Percentiles rank a stretch among this genome's conserved stretches.
Conservation (phyloP, 2,329 filamentous ascomycete genomes). For the Teratosphaeria gauchensis region DNA sequence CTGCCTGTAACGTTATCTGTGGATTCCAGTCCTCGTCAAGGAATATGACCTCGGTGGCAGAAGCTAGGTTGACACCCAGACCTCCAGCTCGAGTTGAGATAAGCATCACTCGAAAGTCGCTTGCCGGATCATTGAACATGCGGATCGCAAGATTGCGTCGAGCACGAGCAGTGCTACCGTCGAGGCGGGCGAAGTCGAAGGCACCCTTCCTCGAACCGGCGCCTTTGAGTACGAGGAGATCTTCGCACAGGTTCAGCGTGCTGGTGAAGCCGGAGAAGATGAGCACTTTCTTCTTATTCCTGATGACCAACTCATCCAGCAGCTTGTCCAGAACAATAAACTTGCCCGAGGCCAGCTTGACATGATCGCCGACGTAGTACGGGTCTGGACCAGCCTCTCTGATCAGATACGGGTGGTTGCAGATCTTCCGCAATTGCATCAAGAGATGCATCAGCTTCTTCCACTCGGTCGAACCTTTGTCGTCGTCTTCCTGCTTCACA, state of each 20-base stretch:
- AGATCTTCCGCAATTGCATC: slow-evolving; percentile 48
- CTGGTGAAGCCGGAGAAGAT: slow-evolving; percentile 49
- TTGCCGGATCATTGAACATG: slow-evolving; percentile 40
- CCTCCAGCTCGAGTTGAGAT: slow-evolving; percentile 48
- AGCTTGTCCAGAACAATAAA: slow-evolving; percentile 47
- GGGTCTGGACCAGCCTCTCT: slow-evolving; percentile 36
- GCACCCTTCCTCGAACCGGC: slow-evolving; percentile 20
- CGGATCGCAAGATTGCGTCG: slow-evolving; percentile 44
- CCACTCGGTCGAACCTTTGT: slow-evolving; percentile 18
- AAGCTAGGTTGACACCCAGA: slow-evolving; percentile 45
- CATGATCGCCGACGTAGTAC: slow-evolving; percentile 37
- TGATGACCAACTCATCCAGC: slow-evolving; percentile 39
- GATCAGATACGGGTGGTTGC: slow-evolving; percentile 46
- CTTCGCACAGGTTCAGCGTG: slow-evolving; percentile 44
- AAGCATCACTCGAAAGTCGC: slow-evolving; percentile 44
- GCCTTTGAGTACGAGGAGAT: slow-evolving; percentile 39
- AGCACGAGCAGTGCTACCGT: slow-evolving; percentile 41
- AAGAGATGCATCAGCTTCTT: slow-evolving; percentile 45
- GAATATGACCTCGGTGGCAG: slow-evolving; percentile 47
- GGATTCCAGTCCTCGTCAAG: slow-evolving; percentile 49
- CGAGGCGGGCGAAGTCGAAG: slow-evolving; percentile 41
- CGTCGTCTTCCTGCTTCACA: slow-evolving; percentile 16
- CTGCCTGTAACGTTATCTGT: slow-evolving; percentile 44
- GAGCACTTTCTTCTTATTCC: slow-evolving; percentile 44
- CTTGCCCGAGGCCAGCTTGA: slow-evolving; percentile 45